phyloP scores from a whole-genome alignment of 2,329 filamentous ascomycete species.

The Hortaea werneckii region DNA sequence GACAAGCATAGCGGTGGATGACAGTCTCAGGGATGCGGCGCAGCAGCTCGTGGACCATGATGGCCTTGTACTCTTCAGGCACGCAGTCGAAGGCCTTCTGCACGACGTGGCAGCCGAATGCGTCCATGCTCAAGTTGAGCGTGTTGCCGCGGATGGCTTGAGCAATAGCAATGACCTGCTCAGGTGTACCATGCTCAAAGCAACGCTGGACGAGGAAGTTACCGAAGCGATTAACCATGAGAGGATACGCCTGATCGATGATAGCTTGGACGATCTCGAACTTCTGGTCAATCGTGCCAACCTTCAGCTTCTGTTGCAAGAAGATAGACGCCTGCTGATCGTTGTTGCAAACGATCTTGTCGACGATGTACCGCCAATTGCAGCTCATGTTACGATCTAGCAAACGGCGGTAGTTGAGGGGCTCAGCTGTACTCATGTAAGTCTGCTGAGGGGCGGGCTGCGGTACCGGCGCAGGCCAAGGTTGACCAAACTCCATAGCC shows the following conservation, averaged over 20 bases:
- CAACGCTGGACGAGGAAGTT: constrained; percentile 98
- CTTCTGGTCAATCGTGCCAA: constrained; percentile 89
- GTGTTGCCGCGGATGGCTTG: constrained; percentile 91
- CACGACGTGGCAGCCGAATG: constrained; percentile 95
- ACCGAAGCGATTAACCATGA: constrained; percentile 98
- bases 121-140: constrained; percentile 91
- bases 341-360: constrained; percentile 99
- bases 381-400: constrained; percentile 93
- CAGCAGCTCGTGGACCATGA: constrained; percentile 97
- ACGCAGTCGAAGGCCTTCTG: constrained; percentile 98
- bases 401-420: constrained; percentile 89
- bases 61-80: constrained; percentile 91
- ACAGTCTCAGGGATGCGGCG: constrained; percentile 94
- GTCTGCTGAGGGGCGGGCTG: constrained; percentile 23
- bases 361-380: constrained; percentile 99
- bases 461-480: constrained; percentile 15
- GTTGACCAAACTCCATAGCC: constrained; percentile 34
- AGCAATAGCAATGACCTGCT: constrained; percentile 90
- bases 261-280: constrained; percentile 96
- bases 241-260: constrained; percentile 81
- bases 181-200: constrained; percentile 93
- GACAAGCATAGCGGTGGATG: constrained; percentile 95
- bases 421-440: constrained; percentile 78
- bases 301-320: constrained; percentile 96
- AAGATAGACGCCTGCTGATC: constrained; percentile 99